Conservation (phyloP, 139 green algal species). For the Pleodorina starrii region DNA sequence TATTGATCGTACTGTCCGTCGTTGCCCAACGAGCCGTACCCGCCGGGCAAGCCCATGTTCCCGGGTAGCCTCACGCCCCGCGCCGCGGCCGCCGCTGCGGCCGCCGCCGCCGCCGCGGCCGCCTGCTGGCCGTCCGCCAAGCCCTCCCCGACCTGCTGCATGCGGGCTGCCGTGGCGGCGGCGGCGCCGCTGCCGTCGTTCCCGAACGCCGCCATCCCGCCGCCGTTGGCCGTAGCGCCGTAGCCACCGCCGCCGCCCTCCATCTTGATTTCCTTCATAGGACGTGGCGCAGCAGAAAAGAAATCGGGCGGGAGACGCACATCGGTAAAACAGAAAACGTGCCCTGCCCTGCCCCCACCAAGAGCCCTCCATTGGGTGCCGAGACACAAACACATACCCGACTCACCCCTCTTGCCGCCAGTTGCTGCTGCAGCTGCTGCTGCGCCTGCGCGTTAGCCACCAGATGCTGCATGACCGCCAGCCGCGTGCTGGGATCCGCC, state of each 20-base stretch:
- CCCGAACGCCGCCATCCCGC: neutral
- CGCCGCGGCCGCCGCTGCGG: neutral
- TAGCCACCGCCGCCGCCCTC: neutral
- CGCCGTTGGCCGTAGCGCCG: neutral
- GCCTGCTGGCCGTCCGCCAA: neutral
- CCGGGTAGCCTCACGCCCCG: neutral
- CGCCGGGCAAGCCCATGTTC: neutral
- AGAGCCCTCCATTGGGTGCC: neutral
- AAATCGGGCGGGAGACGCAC: neutral
- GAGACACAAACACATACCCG: neutral
- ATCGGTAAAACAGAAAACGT: neutral
- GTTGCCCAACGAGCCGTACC: neutral
- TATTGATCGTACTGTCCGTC: slow-evolving; percentile 1
- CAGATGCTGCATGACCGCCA: slow-evolving; percentile 6
- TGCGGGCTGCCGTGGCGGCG: neutral
- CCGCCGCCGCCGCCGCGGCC: neutral
- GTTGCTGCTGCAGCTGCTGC: slow-evolving; percentile 12
- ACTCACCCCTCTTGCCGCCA: neutral
- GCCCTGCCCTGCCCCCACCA: neutral
- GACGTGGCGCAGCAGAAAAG: too few relatives aligned
- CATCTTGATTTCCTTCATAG: slow-evolving; percentile 13
- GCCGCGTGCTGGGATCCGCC: neutral
- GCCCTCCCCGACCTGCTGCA: neutral
- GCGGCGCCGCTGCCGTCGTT: neutral
- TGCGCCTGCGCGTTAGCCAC: neutral